Evolutionary conservation across 495 filamentous ascomycete genomes (phyloP).

Genomic region (Aspergillus cristatus): DNA sequence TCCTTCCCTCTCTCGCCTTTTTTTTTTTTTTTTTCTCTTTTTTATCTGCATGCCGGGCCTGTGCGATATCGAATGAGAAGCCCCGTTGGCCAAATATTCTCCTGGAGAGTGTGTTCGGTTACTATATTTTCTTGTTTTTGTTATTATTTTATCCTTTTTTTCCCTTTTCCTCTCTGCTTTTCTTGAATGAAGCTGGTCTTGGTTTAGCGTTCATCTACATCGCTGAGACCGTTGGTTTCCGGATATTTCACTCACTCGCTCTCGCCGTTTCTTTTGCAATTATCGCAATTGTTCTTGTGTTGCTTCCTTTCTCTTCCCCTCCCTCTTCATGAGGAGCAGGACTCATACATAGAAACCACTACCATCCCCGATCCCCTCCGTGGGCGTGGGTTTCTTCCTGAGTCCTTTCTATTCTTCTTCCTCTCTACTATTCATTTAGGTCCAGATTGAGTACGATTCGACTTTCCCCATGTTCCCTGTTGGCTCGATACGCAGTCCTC

Average conservation of each 20-base stretch:
- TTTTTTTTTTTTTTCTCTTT: neutral
- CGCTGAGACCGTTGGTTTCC: constrained; percentile 13
- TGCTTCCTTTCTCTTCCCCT: constrained; percentile 6
- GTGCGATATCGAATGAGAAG: constrained; percentile 29
- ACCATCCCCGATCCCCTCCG: too few relatives aligned
- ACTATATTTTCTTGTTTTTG: constrained; percentile 3
- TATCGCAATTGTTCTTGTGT: constrained; percentile 11
- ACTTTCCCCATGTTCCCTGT: constrained; percentile 19
- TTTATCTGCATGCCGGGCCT: constrained; percentile 14
- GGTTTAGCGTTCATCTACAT: constrained; percentile 15
- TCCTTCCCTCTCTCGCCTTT: constrained; percentile 5
- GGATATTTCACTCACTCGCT: constrained; percentile 10
- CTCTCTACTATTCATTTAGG: constrained; percentile 4
- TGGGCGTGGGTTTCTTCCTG: constrained; percentile 2
- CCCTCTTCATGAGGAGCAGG: constrained; percentile 2
- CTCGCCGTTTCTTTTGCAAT: constrained; percentile 9
- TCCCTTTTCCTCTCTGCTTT: neutral
- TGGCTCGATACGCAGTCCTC: constrained; percentile 11
- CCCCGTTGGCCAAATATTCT: constrained; percentile 23
- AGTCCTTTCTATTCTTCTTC: constrained; percentile 7
- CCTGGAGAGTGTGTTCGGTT: constrained; percentile 8
- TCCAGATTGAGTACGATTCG: constrained; percentile 7
- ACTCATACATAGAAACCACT: neutral
- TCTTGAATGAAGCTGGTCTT: constrained; percentile 4
- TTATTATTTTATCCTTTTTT: constrained; percentile 1